Evolutionary conservation across 208 protist genomes (phyloP).

Genomic region (Tritrichomonas foetus): DNA sequence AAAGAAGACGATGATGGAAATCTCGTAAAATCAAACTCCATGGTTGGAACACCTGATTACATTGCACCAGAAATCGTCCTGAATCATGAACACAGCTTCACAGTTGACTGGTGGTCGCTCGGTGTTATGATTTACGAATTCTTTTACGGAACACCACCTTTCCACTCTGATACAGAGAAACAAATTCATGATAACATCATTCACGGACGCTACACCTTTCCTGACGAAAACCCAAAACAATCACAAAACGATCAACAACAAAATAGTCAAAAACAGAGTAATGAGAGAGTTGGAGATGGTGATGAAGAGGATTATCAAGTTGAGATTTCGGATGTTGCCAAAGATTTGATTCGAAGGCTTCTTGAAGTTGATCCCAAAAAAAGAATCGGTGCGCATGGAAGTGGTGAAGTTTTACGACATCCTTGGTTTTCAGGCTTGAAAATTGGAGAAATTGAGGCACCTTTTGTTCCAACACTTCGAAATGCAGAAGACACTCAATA

Average conservation of each 20-base stretch:
- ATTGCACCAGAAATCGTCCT: not conserved
- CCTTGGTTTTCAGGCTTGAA: not conserved
- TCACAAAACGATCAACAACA: not conserved
- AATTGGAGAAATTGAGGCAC: not conserved
- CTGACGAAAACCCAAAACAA: too few species aligned
- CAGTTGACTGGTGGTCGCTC: not conserved
- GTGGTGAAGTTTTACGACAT: slow-evolving; percentile 35
- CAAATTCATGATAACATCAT: not conserved
- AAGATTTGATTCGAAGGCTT: not conserved
- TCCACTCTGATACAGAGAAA: not conserved
- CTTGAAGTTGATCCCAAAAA: slow-evolving; percentile 37
- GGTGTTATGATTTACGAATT: slow-evolving; percentile 24
- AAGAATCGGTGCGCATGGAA: slow-evolving; percentile 11
- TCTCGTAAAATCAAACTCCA: not conserved
- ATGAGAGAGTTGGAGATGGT: not conserved
- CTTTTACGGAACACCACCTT: not conserved
- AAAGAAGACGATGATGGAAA: too few species aligned
- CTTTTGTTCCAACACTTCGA: not conserved
- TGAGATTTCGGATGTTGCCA: not conserved
- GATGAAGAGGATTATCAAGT: not conserved
- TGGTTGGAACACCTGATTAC: slow-evolving; percentile 24
- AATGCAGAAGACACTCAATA: not conserved
- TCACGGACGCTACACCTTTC: not conserved
- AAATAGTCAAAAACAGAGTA: too few species aligned
- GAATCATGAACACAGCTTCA: not conserved